Percentiles rank a stretch among this genome's conserved stretches.
Evolutionary conservation across 2,329 filamentous ascomycete species (phyloP).

Genomic region (Fusarium fujikuroi): DNA sequence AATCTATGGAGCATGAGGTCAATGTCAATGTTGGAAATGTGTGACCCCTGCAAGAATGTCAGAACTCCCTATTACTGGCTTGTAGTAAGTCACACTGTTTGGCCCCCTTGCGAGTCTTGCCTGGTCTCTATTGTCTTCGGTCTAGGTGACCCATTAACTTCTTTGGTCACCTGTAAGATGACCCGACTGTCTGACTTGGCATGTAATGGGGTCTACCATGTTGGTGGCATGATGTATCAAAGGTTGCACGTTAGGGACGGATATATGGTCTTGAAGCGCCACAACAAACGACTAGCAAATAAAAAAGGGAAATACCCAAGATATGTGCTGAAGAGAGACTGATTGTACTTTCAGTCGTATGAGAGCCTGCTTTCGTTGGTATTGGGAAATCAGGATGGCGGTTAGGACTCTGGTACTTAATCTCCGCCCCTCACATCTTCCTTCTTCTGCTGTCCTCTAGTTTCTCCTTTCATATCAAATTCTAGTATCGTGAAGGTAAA

Average conservation of each 20-base stretch:
- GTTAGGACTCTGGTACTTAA: background rate
- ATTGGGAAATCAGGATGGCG: background rate
- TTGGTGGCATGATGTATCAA: background rate
- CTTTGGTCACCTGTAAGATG: fast-evolving
- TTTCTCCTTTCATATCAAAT: background rate
- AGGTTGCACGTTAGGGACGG: background rate
- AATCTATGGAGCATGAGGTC: background rate
- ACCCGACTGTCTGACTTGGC: background rate
- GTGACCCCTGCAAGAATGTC: background rate
- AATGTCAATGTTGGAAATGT: too few species aligned
- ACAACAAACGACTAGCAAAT: background rate
- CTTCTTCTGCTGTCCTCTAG: fast-evolving
- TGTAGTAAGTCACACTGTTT: background rate
- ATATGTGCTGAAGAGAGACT: background rate
- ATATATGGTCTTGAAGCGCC: background rate
- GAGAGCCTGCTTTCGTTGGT: background rate
- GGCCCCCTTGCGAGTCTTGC: fast-evolving
- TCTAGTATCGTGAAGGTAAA: fast-evolving
- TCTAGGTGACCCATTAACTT: background rate
- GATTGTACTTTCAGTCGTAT: background rate
- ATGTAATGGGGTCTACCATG: background rate
- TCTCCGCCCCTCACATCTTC: too few species aligned
- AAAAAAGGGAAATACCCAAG: fast-evolving
- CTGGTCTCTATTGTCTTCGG: background rate
- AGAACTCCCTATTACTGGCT: background rate